phyloP scores from a whole-genome alignment of 805 yeast genomes.

The Lipomyces oligophaga region DNA sequence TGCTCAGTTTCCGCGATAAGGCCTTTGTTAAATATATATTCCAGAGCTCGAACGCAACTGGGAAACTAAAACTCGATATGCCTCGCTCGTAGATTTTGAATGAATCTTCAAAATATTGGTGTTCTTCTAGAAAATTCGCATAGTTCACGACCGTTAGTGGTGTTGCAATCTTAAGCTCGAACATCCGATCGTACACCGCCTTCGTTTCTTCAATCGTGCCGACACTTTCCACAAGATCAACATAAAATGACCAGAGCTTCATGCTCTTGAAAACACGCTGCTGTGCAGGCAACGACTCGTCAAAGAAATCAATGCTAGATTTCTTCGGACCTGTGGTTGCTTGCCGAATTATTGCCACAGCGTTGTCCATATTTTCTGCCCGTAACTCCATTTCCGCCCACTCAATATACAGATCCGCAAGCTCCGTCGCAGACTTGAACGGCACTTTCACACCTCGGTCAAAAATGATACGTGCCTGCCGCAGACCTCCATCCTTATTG shows the following conservation, averaged over 20 bases:
- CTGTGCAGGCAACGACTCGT: conserved; percentile 51
- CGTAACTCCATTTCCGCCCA: conserved; percentile 71
- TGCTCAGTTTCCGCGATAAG: conserved; percentile 38
- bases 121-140: conserved; percentile 55
- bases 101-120: conserved; percentile 46
- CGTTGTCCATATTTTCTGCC: conserved; percentile 46
- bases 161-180: conserved; percentile 62
- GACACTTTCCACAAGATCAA: conserved; percentile 62
- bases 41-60: conserved; percentile 69
- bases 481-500: conserved; percentile 49
- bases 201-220: conserved; percentile 40
- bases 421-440: conserved; percentile 56
- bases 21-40: conserved; percentile 57
- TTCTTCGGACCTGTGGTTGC: conserved; percentile 44
- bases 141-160: conserved; percentile 63
- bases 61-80: conserved; percentile 54
- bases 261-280: conserved; percentile 55
- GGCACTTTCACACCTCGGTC: conserved; percentile 70
- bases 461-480: conserved; percentile 58
- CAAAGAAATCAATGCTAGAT: conserved; percentile 40
- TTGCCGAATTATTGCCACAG: conserved; percentile 41
- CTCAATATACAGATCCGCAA: conserved; percentile 63
- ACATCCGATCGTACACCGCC: conserved; percentile 50
- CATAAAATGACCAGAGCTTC: conserved; percentile 67
- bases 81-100: conserved; percentile 68